phyloP scores from a whole-genome alignment of 306 rosid genomes.

The Corylus heterophylla region DNA sequence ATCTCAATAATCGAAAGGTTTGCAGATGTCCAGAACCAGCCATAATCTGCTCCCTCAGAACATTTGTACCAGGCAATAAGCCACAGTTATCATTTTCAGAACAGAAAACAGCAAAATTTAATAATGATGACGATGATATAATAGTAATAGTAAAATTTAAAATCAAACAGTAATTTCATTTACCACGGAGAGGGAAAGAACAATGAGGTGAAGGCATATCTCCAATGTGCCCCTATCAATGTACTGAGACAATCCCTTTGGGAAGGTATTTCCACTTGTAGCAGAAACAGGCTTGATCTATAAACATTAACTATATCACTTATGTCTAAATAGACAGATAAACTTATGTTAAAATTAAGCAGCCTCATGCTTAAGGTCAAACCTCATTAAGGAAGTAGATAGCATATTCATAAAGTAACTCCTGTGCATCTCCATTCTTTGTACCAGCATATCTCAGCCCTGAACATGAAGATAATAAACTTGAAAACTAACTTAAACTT shows the following conservation, averaged over 20 bases:
- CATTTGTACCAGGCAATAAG: slow-evolving; percentile 29
- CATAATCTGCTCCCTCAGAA: slow-evolving; percentile 69
- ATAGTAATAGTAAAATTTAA: slow-evolving; percentile 5
- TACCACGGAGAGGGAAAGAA: slow-evolving; percentile 95
- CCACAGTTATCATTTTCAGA: slow-evolving; percentile 10
- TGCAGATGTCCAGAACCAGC: slow-evolving; percentile 99
- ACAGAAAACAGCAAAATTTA: neutral
- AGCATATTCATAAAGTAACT: slow-evolving; percentile 79
- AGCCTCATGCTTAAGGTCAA: slow-evolving; percentile 29
- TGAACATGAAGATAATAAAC: slow-evolving; percentile 31
- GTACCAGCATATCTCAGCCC: slow-evolving; percentile 96
- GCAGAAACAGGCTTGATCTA: slow-evolving; percentile 84
- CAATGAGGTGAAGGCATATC: slow-evolving; percentile 85
- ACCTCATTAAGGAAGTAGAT: slow-evolving; percentile 90
- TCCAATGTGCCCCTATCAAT: slow-evolving; percentile 91
- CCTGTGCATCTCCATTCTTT: slow-evolving; percentile 77
- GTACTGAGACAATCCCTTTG: slow-evolving; percentile 81
- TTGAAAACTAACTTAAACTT: slow-evolving; percentile 26
- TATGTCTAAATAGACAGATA: slow-evolving; percentile 16
- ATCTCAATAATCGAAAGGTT: slow-evolving; percentile 80
- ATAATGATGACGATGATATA: neutral
- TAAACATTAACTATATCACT: slow-evolving; percentile 19
- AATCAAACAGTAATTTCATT: slow-evolving; percentile 20
- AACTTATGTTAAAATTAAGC: slow-evolving; percentile 25
- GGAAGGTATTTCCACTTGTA: slow-evolving; percentile 57